phyloP scores from a whole-genome alignment of 75 land plant genomes.

The Adiantum capillusveneris region DNA sequence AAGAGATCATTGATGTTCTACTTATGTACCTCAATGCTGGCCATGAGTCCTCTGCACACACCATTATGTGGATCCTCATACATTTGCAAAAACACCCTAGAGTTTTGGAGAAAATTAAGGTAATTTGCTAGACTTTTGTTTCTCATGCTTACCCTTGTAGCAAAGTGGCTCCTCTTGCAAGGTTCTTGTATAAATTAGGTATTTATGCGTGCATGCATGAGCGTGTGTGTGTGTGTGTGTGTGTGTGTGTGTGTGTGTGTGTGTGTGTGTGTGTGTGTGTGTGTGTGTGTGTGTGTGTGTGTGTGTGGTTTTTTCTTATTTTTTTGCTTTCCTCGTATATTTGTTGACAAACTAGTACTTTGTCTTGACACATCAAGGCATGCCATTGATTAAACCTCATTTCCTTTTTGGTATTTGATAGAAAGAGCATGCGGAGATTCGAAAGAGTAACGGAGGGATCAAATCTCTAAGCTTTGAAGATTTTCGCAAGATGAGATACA shows the following conservation, averaged over 20 bases:
- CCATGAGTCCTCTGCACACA: constrained; percentile 63
- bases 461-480: constrained; percentile 47
- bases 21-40: constrained; percentile 70
- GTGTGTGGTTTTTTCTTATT: too few species aligned
- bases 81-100: constrained; percentile 43
- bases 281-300: too few species aligned
- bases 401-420: constrained; percentile 5
- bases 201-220: too few species aligned
- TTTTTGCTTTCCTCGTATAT: too few species aligned
- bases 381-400: too few species aligned
- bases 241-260: too few species aligned
- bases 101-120: constrained; percentile 45
- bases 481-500: constrained; percentile 49
- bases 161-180: background rate
- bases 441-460: constrained; percentile 25
- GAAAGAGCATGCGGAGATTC: constrained; percentile 60
- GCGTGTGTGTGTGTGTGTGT: too few species aligned
- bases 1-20: constrained; percentile 54
- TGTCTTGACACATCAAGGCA: too few species aligned
- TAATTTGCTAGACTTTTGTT: constrained; percentile 5
- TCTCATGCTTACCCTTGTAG: too few species aligned
- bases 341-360: too few species aligned
- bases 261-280: too few species aligned
- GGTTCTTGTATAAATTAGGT: too few species aligned
- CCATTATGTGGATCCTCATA: constrained; percentile 59